Evolutionary conservation across 176 grass and related monocot species (phyloP), one percentile per base, ranked within the genome.

Genomic region (Typha latifolia): DNA sequence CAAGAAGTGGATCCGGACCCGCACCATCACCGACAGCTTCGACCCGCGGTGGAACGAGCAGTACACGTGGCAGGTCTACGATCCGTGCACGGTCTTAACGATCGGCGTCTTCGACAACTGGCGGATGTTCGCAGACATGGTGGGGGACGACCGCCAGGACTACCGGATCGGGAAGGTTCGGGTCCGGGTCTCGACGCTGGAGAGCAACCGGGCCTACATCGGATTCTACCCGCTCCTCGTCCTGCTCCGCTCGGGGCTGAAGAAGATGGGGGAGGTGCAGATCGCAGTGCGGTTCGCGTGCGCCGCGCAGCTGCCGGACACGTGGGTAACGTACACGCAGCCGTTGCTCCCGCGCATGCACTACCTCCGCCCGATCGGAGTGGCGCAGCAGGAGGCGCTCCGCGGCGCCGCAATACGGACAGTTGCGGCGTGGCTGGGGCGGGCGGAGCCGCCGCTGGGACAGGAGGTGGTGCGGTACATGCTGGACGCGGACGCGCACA

Each of bases 1-100:
- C 50, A 97, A 93, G 86, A 97, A 97, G 73, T 97, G 94, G 94
- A 89, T 81, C 48, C 83, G 94, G 26, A 97, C 94, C 10, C 85
- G 94, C 22, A 97, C 94, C 53, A 74, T 99, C 21, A 80, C 81
- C 27, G 94, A 99, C 71, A 87, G 32, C 81, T 86, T 99, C 10
- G 90, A 77, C 81, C 94, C 94, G 4, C 79, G 80, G 49, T 99
- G 94, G 94, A 99, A 99, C 72, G 94, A 99, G 68, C 94, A 99
- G 83, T 99, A 99, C 89, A 93, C 86, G 16, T 99, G 94, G 94
- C 94, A 84, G 67, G 94, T 99, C 12, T 93, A 99, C 84, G 94
- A 99, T 72, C 94, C 94, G 0, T 99, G 94, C 83, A 99, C 94
- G 0, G 86, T 93, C 51, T 83, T 99, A 14, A 93, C 94, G 10